Conservation (phyloP, 257 asterid genomes). For the Marsdenia floribunda region DNA sequence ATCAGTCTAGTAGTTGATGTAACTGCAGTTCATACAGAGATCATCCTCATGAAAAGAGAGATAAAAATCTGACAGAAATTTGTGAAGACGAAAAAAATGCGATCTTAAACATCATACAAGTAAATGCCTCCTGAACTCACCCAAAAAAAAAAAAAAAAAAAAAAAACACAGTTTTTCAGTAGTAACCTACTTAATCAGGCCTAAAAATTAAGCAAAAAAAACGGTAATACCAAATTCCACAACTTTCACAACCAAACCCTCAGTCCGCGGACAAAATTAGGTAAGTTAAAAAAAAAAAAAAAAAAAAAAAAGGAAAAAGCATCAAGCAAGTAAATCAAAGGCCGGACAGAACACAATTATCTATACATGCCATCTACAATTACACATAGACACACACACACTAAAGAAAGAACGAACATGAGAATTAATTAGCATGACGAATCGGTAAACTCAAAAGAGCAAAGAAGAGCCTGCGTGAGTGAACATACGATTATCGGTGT, state of each 20-base stretch:
- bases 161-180: background rate
- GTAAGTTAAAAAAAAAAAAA: background rate
- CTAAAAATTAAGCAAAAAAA: background rate
- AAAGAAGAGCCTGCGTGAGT: background rate
- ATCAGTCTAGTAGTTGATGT: background rate
- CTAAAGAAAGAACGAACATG: too few species aligned
- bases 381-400: background rate
- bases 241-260: background rate
- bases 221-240: background rate
- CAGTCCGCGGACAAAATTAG: background rate
- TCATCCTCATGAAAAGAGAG: background rate
- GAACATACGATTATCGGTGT: conserved; percentile 81
- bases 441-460: background rate
- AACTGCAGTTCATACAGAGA: background rate
- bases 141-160: background rate
- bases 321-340: background rate
- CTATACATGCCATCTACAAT: background rate
- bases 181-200: background rate
- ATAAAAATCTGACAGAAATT: background rate
- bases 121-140: background rate
- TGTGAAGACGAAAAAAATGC: background rate
- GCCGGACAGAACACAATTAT: background rate
- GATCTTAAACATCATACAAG: background rate
- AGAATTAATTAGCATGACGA: background rate
- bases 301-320: background rate